These are phyloP conservation scores for Penicillium sp. DNA, from an alignment of 2,329 filamentous ascomycete species.

Conservation along the genomic window DNA sequence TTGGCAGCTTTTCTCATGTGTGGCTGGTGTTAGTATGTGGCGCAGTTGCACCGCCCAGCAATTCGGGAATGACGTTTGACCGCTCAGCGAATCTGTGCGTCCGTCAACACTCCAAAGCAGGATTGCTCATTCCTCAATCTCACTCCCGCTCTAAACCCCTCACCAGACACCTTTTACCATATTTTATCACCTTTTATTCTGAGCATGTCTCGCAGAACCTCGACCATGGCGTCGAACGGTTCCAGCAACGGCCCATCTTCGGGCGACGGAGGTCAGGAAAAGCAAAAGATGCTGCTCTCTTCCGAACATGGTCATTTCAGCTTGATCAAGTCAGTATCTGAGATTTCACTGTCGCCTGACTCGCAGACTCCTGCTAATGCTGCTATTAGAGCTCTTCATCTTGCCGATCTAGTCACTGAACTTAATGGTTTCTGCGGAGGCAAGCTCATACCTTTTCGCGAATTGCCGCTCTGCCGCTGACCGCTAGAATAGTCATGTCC, in stretches of 20 bases:
- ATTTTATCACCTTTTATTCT: slow-evolving; percentile 8
- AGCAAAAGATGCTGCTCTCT: slow-evolving; percentile 48
- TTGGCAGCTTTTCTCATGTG: slow-evolving; percentile 7
- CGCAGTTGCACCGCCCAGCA: slow-evolving; percentile 23
- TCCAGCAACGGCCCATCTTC: slow-evolving; percentile 29
- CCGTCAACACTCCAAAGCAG: slow-evolving; percentile 32
- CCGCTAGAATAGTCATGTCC: slow-evolving; percentile 65
- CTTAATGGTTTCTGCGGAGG: slow-evolving; percentile 50
- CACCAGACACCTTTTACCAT: not conserved
- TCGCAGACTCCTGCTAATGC: slow-evolving; percentile 6
- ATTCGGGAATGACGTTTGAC: slow-evolving; percentile 36
- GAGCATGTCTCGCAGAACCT: slow-evolving; percentile 41
- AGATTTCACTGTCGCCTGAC: slow-evolving; percentile 1
- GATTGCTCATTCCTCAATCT: slow-evolving; percentile 20
- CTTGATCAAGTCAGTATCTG: slow-evolving; percentile 43
- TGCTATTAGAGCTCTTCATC: slow-evolving; percentile 42
- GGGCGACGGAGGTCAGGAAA: slow-evolving; percentile 41
- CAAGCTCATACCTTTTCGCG: slow-evolving; percentile 25
- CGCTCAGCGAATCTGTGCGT: slow-evolving; percentile 30
- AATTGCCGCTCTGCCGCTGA: slow-evolving; percentile 16
- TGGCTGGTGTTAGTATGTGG: slow-evolving; percentile 20
- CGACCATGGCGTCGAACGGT: slow-evolving; percentile 32
- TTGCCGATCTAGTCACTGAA: slow-evolving; percentile 50
- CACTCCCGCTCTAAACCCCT: slow-evolving; percentile 13
- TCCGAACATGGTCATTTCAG: slow-evolving; percentile 49